Evolutionary conservation across 1,284 basidiomycete species (phyloP).

Genomic region (Cryptococcus hybrid): DNA sequence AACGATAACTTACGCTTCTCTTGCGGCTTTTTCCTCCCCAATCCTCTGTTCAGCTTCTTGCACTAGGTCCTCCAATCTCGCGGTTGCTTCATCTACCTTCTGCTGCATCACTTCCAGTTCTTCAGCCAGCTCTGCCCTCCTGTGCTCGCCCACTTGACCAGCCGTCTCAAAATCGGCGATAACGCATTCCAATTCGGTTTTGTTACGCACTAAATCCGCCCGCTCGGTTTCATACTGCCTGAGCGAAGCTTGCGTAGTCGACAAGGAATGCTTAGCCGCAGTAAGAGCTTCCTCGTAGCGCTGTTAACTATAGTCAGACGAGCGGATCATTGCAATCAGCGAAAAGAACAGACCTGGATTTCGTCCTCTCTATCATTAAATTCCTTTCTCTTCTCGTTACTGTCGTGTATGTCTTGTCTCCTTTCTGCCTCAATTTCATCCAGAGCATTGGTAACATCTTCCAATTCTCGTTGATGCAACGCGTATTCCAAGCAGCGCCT

Average conservation of each 20-base stretch:
- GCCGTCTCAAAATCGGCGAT: slow-evolving; percentile 74
- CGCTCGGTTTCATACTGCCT: slow-evolving; percentile 45
- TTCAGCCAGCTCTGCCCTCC: slow-evolving; percentile 54
- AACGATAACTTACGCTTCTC: slow-evolving; percentile 52
- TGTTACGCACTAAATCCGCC: slow-evolving; percentile 67
- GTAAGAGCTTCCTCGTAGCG: slow-evolving; percentile 71
- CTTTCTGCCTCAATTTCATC: slow-evolving; percentile 75
- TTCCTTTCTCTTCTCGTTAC: slow-evolving; percentile 75
- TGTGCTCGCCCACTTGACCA: slow-evolving; percentile 63
- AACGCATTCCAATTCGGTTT: slow-evolving; percentile 79
- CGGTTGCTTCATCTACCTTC: slow-evolving; percentile 65
- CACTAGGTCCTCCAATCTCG: slow-evolving; percentile 60
- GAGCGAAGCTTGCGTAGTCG: slow-evolving; percentile 57
- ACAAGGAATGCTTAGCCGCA: slow-evolving; percentile 66
- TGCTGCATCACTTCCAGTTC: slow-evolving; percentile 65
- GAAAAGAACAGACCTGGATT: slow-evolving; percentile 61
- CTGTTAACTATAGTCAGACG: slow-evolving; percentile 47
- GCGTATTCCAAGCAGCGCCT: slow-evolving; percentile 94
- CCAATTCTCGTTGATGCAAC: slow-evolving; percentile 83
- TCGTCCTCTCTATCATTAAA: slow-evolving; percentile 81
- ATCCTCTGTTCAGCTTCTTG: slow-evolving; percentile 65
- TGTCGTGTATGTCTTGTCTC: slow-evolving; percentile 73
- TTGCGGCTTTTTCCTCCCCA: slow-evolving; percentile 64
- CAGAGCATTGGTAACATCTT: slow-evolving; percentile 79
- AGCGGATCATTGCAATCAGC: not conserved